Evolutionary conservation across 352 stramenopile species (phyloP), one percentile per base, ranked within the genome.

Genomic region (Phytophthora sp.): DNA sequence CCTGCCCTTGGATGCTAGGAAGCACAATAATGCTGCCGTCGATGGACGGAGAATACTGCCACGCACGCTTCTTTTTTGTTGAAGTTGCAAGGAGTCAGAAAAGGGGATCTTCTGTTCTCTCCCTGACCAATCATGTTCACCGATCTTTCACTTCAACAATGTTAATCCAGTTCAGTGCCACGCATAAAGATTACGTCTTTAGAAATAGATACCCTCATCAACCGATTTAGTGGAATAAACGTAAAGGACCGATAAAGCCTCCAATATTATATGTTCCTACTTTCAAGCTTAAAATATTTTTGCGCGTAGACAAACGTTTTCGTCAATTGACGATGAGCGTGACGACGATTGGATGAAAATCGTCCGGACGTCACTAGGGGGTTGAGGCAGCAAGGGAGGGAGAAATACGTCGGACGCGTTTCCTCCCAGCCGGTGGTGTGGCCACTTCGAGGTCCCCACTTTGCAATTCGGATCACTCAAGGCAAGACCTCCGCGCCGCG

Each of bases 61-160:
- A 39, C 23, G 8, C 20, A 38, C 35, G 70, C 47, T 79, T 79
- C 66, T 82, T 86, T 83, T 84, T 82, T 85, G 74, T 86, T 88
- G 77, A 89, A 89, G 77, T 86, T 86, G 71, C 23, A 47, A 67
- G 24, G 23, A 45, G 29, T 26, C 58, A 82, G 62, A 81, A 63
- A 72, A 71, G 24, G 51, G 59, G 31, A 62, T 35, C 13, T 63
- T 65, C 27, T 53, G 46, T 56, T 46, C 13, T 7, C 31, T 57
- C 53, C n/a, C 59, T 51, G 41, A 5, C 69, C 74, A 79, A 79
- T 77, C 63, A 54, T n/a, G n/a, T n/a, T n/a, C 29, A 12, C 13
- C 0, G 44, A 74, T 76, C 56, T 60, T 64, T 53, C 73, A 88
- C 79, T 88, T 88, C 76, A 88, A 88, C 68, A 77, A 71, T 18